Base-by-base conservation (phyloP, 345 rosid genomes). In the Syzygium aromaticum region DNA sequence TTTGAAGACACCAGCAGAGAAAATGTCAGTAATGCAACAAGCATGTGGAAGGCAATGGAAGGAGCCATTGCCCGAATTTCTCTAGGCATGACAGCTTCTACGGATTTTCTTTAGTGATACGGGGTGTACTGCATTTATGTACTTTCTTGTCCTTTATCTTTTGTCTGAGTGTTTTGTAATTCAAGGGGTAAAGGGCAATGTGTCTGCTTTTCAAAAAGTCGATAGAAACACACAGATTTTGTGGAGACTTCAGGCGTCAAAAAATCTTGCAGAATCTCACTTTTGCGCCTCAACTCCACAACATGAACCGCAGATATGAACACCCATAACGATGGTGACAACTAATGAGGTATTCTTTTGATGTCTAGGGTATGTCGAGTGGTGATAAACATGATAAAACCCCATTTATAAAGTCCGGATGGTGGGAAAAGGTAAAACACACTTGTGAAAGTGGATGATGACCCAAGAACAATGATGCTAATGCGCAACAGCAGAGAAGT, bases 1-100 rank as follows among this genome's bases (percentile, higher is more conserved):
- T 92, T 89, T 84, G 57, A 82, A 87, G 85, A 86, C 87, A 90
- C 25, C 22, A 92, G 87, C n/a, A 89, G 90, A 89, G 93, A 91
- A 27, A 90, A 22, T 43, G 88, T 86, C 84, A 95, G 52, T 11
- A 90, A 38, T 54, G 89, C 85, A 54, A 94, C 82, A 10, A 93
- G 86, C 46, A 91, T 67, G 30, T 28, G 91, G 84, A 92, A 85
- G 77, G 83, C 38, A 22, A 22, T 73, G 86, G 86, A 86, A 86
- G 89, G 85, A 77, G 91, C 94, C 85, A 56, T 27, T 51, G 51
- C 54, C 57, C 10, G 85, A 57, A 86, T 51, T 56, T 54, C 88
- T 56, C 22, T 14, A 54, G 57, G 73, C 77, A 80, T 4, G 85
- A 27, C 3, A 38, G 23, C 51, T 30, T 54, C 83, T 54, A 30